Evolutionary conservation across 345 rosid species (phyloP), one percentile per base, ranked within the genome.

Genomic region (Rhodomyrtus tomentosa): DNA sequence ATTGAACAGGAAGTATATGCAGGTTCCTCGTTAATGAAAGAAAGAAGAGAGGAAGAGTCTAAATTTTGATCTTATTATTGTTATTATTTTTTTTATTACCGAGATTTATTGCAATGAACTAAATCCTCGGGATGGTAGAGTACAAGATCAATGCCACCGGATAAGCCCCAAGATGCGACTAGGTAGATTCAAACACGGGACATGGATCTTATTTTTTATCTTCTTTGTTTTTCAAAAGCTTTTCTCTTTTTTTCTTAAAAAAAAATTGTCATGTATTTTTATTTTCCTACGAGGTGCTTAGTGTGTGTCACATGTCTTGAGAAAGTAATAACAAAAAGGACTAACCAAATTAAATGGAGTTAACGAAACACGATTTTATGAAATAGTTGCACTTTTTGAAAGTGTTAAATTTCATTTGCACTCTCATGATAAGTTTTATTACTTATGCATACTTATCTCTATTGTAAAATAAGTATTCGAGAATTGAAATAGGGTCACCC

Each of bases 391-490:
- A 62, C 11, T 15, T 62, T 29, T 62, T 13, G 0, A 62, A 59
- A 15, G 1, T 29, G 1, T 16, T 62, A 29, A 0, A 7, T 16
- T 1, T 62, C 5, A 2, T 29, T 62, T 62, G 15, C 1, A 62
- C 0, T 8, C 18, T 68, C 13, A 68, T 1, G 1, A 4, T 18
- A 36, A 68, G 4, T 32, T 36, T 36, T 16, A 18, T 1, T 1
- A 36, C 0, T 18, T 68, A 2, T 2, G 13, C 18, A 0, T 1
- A 20, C 10, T 32, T 36, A 68, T 32, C 20, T 36, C 8, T 68
- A 1, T 68, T 18, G 25, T 4, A 2, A 38, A 5, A 36, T 0
- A 36, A 36, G 0, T 0, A 32, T 68, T 18, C 2, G 22, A 16
- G 24, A 62, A 62, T 16, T 24, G 13, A 9, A 18, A 21, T 21